These are phyloP conservation scores for Cicer chorassanicum DNA, from an alignment of 306 rosid species.

Conservation along the genomic window DNA sequence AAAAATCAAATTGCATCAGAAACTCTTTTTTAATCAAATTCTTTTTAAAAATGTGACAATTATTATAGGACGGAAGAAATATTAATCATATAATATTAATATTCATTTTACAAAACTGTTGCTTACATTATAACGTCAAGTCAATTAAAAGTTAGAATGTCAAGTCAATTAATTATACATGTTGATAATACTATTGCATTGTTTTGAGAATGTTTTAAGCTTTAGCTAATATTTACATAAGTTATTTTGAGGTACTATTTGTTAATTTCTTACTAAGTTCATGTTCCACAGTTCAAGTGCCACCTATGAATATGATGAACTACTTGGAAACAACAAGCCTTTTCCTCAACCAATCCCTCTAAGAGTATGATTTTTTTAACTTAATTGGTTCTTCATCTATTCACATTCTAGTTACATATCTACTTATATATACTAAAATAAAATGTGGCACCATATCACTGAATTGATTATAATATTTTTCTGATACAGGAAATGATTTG, in stretches of 20 bases:
- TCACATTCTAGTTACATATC: background rate
- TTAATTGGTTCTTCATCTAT: background rate
- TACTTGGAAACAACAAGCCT: slow-evolving; percentile 69
- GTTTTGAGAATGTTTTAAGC: too few species aligned
- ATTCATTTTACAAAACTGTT: too few species aligned
- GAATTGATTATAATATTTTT: slow-evolving; percentile 37
- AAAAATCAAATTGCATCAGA: too few species aligned
- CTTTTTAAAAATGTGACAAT: too few species aligned
- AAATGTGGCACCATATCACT: slow-evolving; percentile 5
- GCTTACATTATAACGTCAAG: too few species aligned
- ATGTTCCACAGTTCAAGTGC: slow-evolving; percentile 66
- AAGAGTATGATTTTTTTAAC: slow-evolving; percentile 57
- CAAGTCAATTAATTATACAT: too few species aligned
- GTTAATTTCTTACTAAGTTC: slow-evolving; percentile 32
- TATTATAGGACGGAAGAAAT: too few species aligned
- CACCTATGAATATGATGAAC: slow-evolving; percentile 57
- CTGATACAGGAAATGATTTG: slow-evolving; percentile 78
- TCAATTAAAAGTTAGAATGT: too few species aligned
- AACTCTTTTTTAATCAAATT: too few species aligned
- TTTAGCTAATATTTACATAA: too few species aligned
- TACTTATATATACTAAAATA: background rate
- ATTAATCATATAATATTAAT: too few species aligned
- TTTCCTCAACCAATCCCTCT: slow-evolving; percentile 71
- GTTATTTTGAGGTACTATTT: background rate
- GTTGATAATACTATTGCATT: too few species aligned